Conservation (phyloP, 2,329 filamentous ascomycete species). For the Monilinia vaccinii-corymbosi region DNA sequence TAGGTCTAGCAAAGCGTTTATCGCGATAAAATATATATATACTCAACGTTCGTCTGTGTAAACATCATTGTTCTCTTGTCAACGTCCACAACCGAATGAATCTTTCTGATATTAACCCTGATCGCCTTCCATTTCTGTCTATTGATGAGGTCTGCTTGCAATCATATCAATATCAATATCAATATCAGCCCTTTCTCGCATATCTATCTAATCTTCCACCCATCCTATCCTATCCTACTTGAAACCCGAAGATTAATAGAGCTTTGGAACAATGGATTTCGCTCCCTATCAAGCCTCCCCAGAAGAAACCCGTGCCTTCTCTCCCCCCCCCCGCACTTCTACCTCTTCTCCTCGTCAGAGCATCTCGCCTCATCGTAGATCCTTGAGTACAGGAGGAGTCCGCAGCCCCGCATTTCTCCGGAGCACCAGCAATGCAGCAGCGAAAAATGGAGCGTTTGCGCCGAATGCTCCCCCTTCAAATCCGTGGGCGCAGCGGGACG, state of each 20-base stretch:
- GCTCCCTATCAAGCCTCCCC: slow-evolving; percentile 95
- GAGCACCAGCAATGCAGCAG: slow-evolving; percentile 1
- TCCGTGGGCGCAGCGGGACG: slow-evolving; percentile 14
- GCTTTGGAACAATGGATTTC: slow-evolving; percentile 66
- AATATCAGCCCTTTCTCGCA: background rate
- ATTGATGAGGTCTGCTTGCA: background rate
- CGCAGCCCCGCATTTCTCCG: slow-evolving; percentile 28
- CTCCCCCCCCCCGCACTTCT: slow-evolving; percentile 44
- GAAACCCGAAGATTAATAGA: background rate
- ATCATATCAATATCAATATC: too few relatives aligned
- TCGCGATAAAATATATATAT: background rate
- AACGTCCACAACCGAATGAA: background rate
- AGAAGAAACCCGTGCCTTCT: slow-evolving; percentile 72
- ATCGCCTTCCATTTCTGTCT: background rate
- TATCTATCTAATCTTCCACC: background rate
- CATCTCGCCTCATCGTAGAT: slow-evolving; percentile 44
- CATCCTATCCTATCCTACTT: background rate
- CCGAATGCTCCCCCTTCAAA: slow-evolving; percentile 9
- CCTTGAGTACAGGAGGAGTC: slow-evolving; percentile 33
- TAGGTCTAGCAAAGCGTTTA: background rate
- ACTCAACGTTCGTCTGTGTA: background rate
- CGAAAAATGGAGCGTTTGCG: slow-evolving; percentile 20
- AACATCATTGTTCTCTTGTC: background rate
- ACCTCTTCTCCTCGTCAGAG: slow-evolving; percentile 35
- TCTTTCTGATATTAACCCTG: too few relatives aligned